These are phyloP conservation scores for Ceriops tagal DNA, from an alignment of 345 rosid species.

Conservation along the genomic window DNA sequence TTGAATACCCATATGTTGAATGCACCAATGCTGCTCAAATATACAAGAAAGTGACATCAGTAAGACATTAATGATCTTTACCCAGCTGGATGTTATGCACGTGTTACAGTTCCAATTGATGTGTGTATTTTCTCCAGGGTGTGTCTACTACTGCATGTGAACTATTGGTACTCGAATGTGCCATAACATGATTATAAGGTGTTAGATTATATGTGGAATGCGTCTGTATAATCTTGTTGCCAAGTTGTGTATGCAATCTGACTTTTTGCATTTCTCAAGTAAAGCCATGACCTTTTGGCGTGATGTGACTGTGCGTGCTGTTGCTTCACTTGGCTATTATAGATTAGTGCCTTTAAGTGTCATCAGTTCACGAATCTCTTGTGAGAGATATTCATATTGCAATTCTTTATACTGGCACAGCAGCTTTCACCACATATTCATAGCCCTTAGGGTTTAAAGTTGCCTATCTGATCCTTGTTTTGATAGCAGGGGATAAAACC, in stretches of 20 bases:
- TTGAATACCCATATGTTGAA: slow-evolving; percentile 34
- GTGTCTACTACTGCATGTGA: too few species aligned
- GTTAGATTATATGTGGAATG: not conserved
- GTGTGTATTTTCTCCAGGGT: not conserved
- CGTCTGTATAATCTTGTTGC: not conserved
- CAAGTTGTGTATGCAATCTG: not conserved
- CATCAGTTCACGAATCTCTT: not conserved
- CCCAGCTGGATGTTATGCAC: not conserved
- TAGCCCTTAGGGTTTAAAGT: slow-evolving; percentile 5
- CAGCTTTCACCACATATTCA: not conserved
- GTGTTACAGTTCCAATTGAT: not conserved
- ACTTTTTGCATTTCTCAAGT: not conserved
- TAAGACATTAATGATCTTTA: slow-evolving; percentile 15
- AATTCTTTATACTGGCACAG: not conserved
- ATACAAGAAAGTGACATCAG: slow-evolving; percentile 35
- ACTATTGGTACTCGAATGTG: not conserved
- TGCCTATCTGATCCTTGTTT: slow-evolving; percentile 10
- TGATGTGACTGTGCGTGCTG: not conserved
- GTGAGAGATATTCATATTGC: not conserved
- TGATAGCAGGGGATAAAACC: slow-evolving; percentile 80
- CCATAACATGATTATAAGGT: not conserved
- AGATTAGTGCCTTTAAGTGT: too few species aligned
- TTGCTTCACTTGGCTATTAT: not conserved
- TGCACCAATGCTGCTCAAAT: slow-evolving; percentile 37
- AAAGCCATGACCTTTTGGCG: not conserved